Evolutionary conservation across 805 yeast species (phyloP), one percentile per base, ranked within the genome.

Genomic region (Scheffersomyces ergatensis): DNA sequence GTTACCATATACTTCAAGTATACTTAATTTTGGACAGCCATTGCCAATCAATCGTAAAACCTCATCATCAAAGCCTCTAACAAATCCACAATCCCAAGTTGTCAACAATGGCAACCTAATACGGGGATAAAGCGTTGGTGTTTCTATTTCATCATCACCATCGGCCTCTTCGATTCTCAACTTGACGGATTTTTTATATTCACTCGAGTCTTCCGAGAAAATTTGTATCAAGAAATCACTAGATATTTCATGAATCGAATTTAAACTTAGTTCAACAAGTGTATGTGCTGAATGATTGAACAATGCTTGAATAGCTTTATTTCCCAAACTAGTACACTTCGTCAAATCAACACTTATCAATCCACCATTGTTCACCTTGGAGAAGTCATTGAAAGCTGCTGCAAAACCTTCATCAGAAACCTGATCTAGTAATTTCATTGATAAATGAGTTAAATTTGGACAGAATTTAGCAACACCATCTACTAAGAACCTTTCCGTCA

Each of bases 1-100:
- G 54, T 84, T 72, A 1, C 97, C 97, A 58, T 83, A 89, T 13
- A 88, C 90, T 51, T 88, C 95, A 40, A 92, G 56, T 13, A 85
- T 70, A 34, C 74, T 71, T 42, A 92, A 62, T 35, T 77, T 77
- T 0, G 81, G 76, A 46, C 93, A 86, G 9, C 76, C 71, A 20
- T 72, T 62, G 2, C 85, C 74, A 16, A 89, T 50, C 21, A 74
- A 53, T 19, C 76, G 77, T n/a, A 90, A 58, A 0, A 80, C 74
- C 15, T 71, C 74, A 59, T 92, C 88, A 55, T 89, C 89, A 11
- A 88, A 76, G 16, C 80, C 69, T 30, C 95, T 69, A 2, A 89
- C 86, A 62, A 92, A 92, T 0, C 97, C 95, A 12, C 82, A 55
- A 58, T 92, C 93, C 14, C 87, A 51, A 25, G 78, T 74, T 0